Evolutionary conservation across 2,329 filamentous ascomycete species (phyloP).

Genomic region (Colletotrichum tropicale): DNA sequence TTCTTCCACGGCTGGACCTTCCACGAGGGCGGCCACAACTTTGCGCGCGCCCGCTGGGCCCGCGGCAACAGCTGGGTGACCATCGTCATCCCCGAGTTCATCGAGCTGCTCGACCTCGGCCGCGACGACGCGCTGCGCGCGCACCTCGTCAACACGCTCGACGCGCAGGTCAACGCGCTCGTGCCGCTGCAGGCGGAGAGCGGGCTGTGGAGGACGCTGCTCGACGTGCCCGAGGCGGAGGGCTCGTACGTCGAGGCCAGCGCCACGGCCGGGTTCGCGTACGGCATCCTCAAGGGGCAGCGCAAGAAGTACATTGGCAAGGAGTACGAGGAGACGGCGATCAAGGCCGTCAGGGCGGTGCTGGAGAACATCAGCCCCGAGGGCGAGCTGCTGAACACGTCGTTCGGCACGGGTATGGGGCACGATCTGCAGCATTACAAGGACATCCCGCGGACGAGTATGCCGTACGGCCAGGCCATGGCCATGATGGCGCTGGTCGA

Average conservation of each 20-base stretch:
- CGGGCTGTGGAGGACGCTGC: slow-evolving; percentile 77
- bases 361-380: slow-evolving; percentile 67
- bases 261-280: slow-evolving; percentile 81
- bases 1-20: slow-evolving; percentile 89
- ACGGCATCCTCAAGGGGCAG: slow-evolving; percentile 76
- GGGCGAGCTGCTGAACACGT: slow-evolving; percentile 76
- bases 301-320: slow-evolving; percentile 71
- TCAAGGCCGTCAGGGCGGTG: slow-evolving; percentile 71
- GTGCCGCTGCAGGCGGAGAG: slow-evolving; percentile 60
- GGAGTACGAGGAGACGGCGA: slow-evolving; percentile 64
- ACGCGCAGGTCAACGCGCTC: slow-evolving; percentile 72
- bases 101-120: slow-evolving; percentile 71
- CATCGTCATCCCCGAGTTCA: slow-evolving; percentile 82
- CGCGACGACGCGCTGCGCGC: slow-evolving; percentile 66
- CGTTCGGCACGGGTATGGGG: slow-evolving; percentile 82
- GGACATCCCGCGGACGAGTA: slow-evolving; percentile 76
- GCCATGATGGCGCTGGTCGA: slow-evolving; percentile 82
- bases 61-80: slow-evolving; percentile 76
- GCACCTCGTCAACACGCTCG: slow-evolving; percentile 66
- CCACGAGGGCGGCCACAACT: slow-evolving; percentile 67
- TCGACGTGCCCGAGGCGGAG: slow-evolving; percentile 68
- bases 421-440: slow-evolving; percentile 76
- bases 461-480: slow-evolving; percentile 88
- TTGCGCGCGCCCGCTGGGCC: slow-evolving; percentile 62
- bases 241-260: slow-evolving; percentile 80